Evolutionary conservation across 805 yeast genomes (phyloP).

Genomic region (Suhomyces tanzawaensis): DNA sequence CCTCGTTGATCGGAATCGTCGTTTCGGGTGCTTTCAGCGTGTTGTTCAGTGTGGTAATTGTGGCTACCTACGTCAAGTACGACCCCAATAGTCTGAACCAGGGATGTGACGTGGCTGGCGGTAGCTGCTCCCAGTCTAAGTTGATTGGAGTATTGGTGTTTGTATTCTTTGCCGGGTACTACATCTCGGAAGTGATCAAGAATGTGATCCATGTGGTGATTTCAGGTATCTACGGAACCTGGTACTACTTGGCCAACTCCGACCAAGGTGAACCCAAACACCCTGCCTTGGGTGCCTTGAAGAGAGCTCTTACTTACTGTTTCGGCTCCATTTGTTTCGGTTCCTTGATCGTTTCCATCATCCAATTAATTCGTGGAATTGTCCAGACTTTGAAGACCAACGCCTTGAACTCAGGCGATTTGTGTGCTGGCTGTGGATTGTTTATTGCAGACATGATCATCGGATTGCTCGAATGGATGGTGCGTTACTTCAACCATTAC

Average conservation of each 20-base stretch:
- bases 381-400: conserved; percentile 52
- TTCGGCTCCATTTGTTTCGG: conserved; percentile 92
- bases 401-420: conserved; percentile 50
- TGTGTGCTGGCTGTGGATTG: conserved; percentile 51
- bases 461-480: conserved; percentile 71
- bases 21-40: conserved; percentile 62
- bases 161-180: conserved; percentile 80
- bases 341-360: conserved; percentile 64
- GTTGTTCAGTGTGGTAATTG: conserved; percentile 64
- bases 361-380: conserved; percentile 62
- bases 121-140: conserved; percentile 51
- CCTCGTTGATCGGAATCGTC: conserved; percentile 59
- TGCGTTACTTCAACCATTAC: conserved; percentile 83
- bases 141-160: conserved; percentile 69
- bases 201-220: conserved; percentile 79
- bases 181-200: conserved; percentile 76
- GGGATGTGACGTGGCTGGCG: conserved; percentile 56
- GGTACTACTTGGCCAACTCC: conserved; percentile 79
- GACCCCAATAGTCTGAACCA: conserved; percentile 53
- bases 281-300: conserved; percentile 80
- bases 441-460: conserved; percentile 58
- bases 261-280: conserved; percentile 75
- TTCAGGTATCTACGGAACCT: conserved; percentile 83
- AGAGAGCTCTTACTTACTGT: conserved; percentile 77
- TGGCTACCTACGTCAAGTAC: conserved; percentile 75